Evolutionary conservation across 306 rosid species (phyloP).

Genomic region (Quercus agrifolia): DNA sequence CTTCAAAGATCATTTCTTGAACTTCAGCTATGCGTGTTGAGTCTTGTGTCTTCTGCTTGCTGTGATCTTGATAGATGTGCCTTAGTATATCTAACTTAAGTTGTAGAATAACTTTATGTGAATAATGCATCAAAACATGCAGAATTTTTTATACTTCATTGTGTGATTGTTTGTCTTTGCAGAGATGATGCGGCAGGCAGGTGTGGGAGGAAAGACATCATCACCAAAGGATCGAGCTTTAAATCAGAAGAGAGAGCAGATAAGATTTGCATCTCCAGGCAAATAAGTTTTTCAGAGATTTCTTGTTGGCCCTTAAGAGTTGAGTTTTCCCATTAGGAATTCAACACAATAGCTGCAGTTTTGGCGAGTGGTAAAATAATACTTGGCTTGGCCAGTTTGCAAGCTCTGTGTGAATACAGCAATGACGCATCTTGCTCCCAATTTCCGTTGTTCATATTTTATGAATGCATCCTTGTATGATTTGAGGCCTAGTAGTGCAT

Average conservation of each 20-base stretch:
- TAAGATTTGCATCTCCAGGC: conserved; percentile 91
- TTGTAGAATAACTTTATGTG: too few relatives aligned
- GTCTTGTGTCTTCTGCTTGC: too few relatives aligned
- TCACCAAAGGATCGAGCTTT: conserved; percentile 86
- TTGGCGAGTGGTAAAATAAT: conserved; percentile 25
- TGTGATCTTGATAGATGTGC: too few relatives aligned
- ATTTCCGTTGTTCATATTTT: conserved; percentile 20
- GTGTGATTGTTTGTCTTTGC: conserved; percentile 22
- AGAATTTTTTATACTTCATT: background rate
- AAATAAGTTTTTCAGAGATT: conserved; percentile 31
- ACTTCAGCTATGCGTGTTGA: too few relatives aligned
- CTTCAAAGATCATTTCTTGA: too few relatives aligned
- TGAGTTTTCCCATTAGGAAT: background rate
- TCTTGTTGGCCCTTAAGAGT: conserved; percentile 16
- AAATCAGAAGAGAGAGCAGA: conserved; percentile 67
- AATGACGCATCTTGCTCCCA: conserved; percentile 19
- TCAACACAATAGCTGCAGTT: conserved; percentile 34
- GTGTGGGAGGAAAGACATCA: conserved; percentile 68
- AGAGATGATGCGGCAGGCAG: conserved; percentile 98
- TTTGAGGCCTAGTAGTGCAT: conserved; percentile 25
- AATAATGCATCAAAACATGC: too few relatives aligned
- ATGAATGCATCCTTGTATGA: conserved; percentile 12
- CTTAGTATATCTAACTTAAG: too few relatives aligned
- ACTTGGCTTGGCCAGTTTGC: conserved; percentile 21
- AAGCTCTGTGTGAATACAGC: conserved; percentile 1